Base-by-base conservation (phyloP, 148 eudicot genomes). In the Selenicereus undatus region DNA sequence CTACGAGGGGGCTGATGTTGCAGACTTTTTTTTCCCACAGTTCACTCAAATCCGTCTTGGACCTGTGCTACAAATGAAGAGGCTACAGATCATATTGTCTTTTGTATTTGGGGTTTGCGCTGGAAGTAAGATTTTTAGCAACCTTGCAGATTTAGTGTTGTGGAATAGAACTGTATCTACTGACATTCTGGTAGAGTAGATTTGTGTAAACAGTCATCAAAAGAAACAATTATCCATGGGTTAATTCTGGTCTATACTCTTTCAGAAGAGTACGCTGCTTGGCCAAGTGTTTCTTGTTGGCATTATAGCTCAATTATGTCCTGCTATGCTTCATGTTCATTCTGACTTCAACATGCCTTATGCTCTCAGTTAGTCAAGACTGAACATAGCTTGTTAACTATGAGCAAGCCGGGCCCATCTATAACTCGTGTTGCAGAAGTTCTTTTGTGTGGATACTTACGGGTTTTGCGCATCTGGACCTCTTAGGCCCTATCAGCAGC, bases 81-180 rank as follows among this genome's bases (percentile, higher is more conserved):
- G 56, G 17, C 62, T 48, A 48, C 0, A 43, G 26, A 62, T 32
- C 18, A 22, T 32, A n/a, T 24, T 11, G 29, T 66, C 35, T 66
- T 66, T 27, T 12, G 26, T 11, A 1, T 27, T 66, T 4, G 71
- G 27, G 71, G 62, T 18, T 56, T 56, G 30, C 45, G 12, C 62
- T 52, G 26, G 18, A n/a, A 16, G n/a, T 36, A 45, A 24, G 45
- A 48, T n/a, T 32, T 13, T 43, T 42, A 20, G 11, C 18, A 71
- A 65, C 60, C 42, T 39, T 78, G 71, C 71, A 60, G 71, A n/a
- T 77, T 17, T 10, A 52, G 45, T 77, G 71, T 43, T 65, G 71
- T 62, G 18, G 79, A 78, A 10, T 35, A 76, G 69, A n/a, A 56
- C 79, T 56, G 79, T 78, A 66, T 51, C 39, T 45, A 20, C 65